phyloP scores from a whole-genome alignment of 148 eudicot genomes.

The Spergularia bocconei region DNA sequence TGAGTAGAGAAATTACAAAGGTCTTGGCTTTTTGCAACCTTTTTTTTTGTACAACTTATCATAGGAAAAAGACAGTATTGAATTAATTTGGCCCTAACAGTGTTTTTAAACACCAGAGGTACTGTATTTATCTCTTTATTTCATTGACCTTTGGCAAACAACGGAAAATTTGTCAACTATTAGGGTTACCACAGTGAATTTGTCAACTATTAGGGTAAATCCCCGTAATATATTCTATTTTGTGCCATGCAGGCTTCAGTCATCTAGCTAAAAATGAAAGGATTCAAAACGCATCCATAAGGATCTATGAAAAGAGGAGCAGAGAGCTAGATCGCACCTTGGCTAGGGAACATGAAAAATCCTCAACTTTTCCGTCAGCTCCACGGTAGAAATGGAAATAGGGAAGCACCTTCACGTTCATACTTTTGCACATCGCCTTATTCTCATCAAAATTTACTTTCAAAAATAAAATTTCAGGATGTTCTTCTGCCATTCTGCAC shows the following conservation, averaged over 20 bases:
- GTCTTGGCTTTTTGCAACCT: too few relatives aligned
- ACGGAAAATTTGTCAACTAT: too few relatives aligned
- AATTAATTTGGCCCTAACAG: too few relatives aligned
- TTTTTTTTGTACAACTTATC: too few relatives aligned
- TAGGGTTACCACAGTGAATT: too few relatives aligned
- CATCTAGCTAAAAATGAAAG: neutral
- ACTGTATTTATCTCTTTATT: too few relatives aligned
- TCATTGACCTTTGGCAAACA: too few relatives aligned
- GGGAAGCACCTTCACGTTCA: slow-evolving; percentile 98
- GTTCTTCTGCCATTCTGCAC: slow-evolving; percentile 81
- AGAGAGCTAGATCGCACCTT: slow-evolving; percentile 45
- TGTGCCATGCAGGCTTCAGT: neutral
- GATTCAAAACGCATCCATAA: slow-evolving; percentile 6
- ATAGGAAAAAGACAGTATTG: too few relatives aligned
- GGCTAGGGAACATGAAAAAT: slow-evolving; percentile 91
- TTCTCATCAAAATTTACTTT: slow-evolving; percentile 97
- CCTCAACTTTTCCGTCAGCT: slow-evolving; percentile 82
- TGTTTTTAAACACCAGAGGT: too few relatives aligned
- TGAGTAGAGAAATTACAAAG: too few relatives aligned
- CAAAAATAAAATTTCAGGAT: slow-evolving; percentile 81
- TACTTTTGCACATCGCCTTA: slow-evolving; percentile 92
- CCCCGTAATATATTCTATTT: neutral
- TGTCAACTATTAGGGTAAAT: too few relatives aligned
- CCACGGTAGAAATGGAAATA: slow-evolving; percentile 96
- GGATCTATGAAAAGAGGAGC: neutral